Base-by-base conservation (phyloP, 441 rosid genomes). In the Raphanus hybrid region DNA sequence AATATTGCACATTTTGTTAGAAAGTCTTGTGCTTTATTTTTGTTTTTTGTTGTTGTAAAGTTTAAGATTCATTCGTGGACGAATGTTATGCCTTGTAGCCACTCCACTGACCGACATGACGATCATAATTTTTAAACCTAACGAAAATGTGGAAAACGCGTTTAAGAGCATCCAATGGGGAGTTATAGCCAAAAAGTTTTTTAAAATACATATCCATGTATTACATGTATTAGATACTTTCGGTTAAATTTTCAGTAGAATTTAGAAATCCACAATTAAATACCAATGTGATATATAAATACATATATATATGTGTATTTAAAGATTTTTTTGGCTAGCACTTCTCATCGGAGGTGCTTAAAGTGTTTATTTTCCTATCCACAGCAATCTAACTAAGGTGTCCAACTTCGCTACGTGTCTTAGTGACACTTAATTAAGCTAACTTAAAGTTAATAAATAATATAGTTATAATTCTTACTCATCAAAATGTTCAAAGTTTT, bases 31-130 rank as follows among this genome's bases (percentile, higher is more conserved):
- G 16, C 5, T 48, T 48, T 48, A 48, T 48, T n/a, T 45, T 45
- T 12, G 0, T 45, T 12, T 45, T 45, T n/a, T 1, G 52, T 48
- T 48, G 54, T 5, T 48, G 54, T 48, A 50, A 50, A 69, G 35
- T 61, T 27, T 52, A 69, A 69, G 20, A 34, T 10, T 35, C 15
- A 50, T 62, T 48, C 75, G 74, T 76, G 79, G 79, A 69, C 79
- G 64, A 52, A 76, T 76, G 57, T 0, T 37, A 39, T 37, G 35
- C 45, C 64, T 70, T 54, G 75, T 55, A 70, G 58, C 64, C 43
- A 39, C 23, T 64, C 67, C 67, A 70, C 57, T 48, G 45, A 55
- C 60, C 60, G 16, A 55, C 3, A 4, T 55, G 60, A 18, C 60
- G 27, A 1, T 55, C 5, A 29, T 29, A 50, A 14, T 50, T 50